Evolutionary conservation across 2,329 filamentous ascomycete species (phyloP).

Genomic region (Mariannaea elegans): DNA sequence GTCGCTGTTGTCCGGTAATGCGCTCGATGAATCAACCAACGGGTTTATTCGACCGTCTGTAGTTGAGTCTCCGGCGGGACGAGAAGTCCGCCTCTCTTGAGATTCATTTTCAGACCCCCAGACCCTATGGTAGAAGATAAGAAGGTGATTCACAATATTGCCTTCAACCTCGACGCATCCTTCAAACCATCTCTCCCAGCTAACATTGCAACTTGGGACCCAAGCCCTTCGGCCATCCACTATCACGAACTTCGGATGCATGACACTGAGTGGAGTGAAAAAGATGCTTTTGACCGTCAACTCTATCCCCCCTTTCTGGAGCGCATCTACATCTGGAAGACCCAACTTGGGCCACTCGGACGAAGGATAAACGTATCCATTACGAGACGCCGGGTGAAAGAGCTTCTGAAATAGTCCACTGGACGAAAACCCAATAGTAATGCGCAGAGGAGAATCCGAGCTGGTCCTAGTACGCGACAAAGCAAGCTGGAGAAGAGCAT

Average conservation of each 20-base stretch:
- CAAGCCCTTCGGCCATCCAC: slow-evolving; percentile 73
- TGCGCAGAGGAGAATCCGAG: slow-evolving; percentile 54
- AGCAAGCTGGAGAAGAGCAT: slow-evolving; percentile 69
- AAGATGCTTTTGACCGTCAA: slow-evolving; percentile 81
- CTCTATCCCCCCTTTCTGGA: slow-evolving; percentile 69
- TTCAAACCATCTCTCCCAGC: slow-evolving; percentile 90
- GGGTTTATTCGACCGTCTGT: neutral
- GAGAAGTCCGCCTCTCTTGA: neutral
- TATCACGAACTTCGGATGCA: slow-evolving; percentile 86
- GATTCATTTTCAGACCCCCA: slow-evolving; percentile 60
- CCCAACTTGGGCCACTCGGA: slow-evolving; percentile 71
- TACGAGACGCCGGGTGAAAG: slow-evolving; percentile 70
- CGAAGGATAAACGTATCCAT: slow-evolving; percentile 69
- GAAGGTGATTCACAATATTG: slow-evolving; percentile 66
- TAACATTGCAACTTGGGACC: slow-evolving; percentile 84
- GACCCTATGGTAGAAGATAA: slow-evolving; percentile 73
- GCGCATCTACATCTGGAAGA: slow-evolving; percentile 62
- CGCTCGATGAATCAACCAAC: slow-evolving; percentile 11
- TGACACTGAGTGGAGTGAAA: slow-evolving; percentile 82
- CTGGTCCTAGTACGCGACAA: slow-evolving; percentile 43
- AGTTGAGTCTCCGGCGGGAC: neutral
- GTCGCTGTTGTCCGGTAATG: slow-evolving; percentile 19
- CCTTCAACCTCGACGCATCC: slow-evolving; percentile 75
- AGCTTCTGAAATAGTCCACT: slow-evolving; percentile 77
- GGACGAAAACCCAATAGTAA: slow-evolving; percentile 82